These are phyloP conservation scores for Vaccinium darrowii DNA, from an alignment of 148 eudicot species.

Conservation along the genomic window DNA sequence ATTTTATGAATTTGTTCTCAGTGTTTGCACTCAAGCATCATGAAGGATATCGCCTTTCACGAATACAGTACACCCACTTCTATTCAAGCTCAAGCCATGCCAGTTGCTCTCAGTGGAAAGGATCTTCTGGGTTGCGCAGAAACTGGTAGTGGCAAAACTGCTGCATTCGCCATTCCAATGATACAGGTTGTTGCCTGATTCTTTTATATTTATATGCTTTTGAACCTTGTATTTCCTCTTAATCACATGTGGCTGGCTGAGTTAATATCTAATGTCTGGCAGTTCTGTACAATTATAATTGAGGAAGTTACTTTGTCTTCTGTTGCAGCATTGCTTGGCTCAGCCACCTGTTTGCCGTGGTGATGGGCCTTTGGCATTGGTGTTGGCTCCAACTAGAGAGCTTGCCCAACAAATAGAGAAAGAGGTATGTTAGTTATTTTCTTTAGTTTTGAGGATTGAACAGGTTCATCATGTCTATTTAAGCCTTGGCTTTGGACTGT, in stretches of 20 bases:
- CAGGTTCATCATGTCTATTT: not conserved
- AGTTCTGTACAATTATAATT: not conserved
- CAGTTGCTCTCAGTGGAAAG: slow-evolving; percentile 51
- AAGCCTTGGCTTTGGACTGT: not conserved
- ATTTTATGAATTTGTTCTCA: slow-evolving; percentile 10
- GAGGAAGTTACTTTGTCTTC: slow-evolving; percentile 2
- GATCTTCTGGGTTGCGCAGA: slow-evolving; percentile 61
- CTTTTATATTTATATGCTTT: slow-evolving; percentile 1
- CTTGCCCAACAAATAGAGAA: slow-evolving; percentile 61
- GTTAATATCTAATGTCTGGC: not conserved
- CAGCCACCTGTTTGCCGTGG: slow-evolving; percentile 48
- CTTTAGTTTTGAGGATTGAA: not conserved
- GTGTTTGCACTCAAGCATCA: slow-evolving; percentile 43
- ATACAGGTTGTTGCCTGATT: slow-evolving; percentile 38
- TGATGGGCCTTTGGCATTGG: slow-evolving; percentile 61
- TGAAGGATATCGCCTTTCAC: slow-evolving; percentile 45
- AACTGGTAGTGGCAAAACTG: slow-evolving; percentile 62
- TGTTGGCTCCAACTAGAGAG: slow-evolving; percentile 60
- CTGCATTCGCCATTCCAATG: slow-evolving; percentile 55
- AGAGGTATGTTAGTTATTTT: slow-evolving; percentile 31
- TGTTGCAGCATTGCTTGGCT: slow-evolving; percentile 46
- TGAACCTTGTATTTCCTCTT: slow-evolving; percentile 9
- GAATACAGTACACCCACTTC: slow-evolving; percentile 47
- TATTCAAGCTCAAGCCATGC: slow-evolving; percentile 58
- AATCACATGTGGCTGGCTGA: not conserved